These are phyloP conservation scores for Komagataella phaffii DNA, from an alignment of 805 yeast genomes.

Conservation along the genomic window DNA sequence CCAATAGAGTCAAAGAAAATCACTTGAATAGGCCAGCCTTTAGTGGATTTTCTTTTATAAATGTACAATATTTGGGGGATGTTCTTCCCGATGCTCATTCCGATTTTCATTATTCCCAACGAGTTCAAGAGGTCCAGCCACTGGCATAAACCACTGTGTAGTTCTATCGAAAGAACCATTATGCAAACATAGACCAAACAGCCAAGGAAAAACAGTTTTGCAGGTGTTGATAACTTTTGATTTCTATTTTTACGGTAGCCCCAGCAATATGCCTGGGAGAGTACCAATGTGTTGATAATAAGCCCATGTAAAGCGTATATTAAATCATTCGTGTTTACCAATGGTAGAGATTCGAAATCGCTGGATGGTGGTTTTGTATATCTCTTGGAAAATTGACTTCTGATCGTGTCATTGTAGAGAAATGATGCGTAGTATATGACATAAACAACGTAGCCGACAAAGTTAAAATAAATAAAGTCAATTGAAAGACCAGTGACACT, in stretches of 20 bases:
- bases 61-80: constrained; percentile 21
- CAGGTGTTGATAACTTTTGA: constrained; percentile 11
- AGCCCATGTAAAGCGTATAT: constrained; percentile 17
- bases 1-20: constrained; percentile 19
- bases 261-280: constrained; percentile 20
- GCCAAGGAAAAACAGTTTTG: constrained; percentile 6
- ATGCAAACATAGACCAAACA: constrained; percentile 5
- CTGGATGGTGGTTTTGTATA: constrained; percentile 7
- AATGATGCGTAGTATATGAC: constrained; percentile 14
- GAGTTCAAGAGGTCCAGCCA: constrained; percentile 20
- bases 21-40: constrained; percentile 23
- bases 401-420: constrained; percentile 9
- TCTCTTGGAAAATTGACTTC: constrained; percentile 15
- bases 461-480: constrained; percentile 20
- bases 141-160: constrained; percentile 7
- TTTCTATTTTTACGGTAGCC: constrained; percentile 19
- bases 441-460: constrained; percentile 18
- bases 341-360: constrained; percentile 8
- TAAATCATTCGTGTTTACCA: constrained; percentile 18
- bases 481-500: constrained; percentile 21
- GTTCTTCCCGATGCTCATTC: constrained; percentile 20
- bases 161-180: constrained; percentile 5
- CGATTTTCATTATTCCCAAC: constrained; percentile 18
- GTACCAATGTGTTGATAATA: constrained; percentile 11
- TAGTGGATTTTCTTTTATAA: constrained; percentile 19